Conservation (phyloP, 1,284 basidiomycete species). For the Cryptococcus jaspeensis region DNA sequence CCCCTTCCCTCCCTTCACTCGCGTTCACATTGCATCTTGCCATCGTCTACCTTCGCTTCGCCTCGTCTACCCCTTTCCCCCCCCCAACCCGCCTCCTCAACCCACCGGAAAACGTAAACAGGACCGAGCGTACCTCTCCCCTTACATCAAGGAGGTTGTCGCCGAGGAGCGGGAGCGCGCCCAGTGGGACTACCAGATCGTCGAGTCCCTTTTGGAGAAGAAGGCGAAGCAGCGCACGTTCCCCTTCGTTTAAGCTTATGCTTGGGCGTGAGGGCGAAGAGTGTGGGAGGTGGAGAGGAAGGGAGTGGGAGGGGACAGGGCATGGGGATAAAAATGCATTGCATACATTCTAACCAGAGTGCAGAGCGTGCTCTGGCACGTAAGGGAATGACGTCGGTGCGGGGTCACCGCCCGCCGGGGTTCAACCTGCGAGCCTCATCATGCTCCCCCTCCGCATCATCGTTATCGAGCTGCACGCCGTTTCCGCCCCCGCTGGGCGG, state of each 20-base stretch:
- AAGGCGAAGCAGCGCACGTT: constrained; percentile 17
- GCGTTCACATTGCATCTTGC: no score
- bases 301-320: constrained; percentile 3
- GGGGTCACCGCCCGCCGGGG: constrained; percentile 8
- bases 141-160: constrained; percentile 72
- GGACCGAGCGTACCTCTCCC: constrained; percentile 89
- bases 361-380: neutral
- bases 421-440: constrained; percentile 14
- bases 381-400: neutral
- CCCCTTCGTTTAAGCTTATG: constrained; percentile 5
- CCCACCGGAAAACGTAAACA: no score
- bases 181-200: constrained; percentile 73
- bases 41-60: neutral
- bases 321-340: constrained; percentile 12
- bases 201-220: constrained; percentile 41
- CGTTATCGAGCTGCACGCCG: constrained; percentile 1
- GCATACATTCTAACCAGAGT: constrained; percentile 3
- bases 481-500: constrained; percentile 20
- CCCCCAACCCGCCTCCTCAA: no score
- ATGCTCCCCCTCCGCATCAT: neutral
- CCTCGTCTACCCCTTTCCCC: no score
- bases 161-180: constrained; percentile 76
- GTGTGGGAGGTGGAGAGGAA: neutral
- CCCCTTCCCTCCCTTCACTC: no score
- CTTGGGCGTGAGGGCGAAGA: neutral